These are phyloP conservation scores for Sporothrix protearum DNA, from an alignment of 2,329 filamentous ascomycete species.

Conservation along the genomic window DNA sequence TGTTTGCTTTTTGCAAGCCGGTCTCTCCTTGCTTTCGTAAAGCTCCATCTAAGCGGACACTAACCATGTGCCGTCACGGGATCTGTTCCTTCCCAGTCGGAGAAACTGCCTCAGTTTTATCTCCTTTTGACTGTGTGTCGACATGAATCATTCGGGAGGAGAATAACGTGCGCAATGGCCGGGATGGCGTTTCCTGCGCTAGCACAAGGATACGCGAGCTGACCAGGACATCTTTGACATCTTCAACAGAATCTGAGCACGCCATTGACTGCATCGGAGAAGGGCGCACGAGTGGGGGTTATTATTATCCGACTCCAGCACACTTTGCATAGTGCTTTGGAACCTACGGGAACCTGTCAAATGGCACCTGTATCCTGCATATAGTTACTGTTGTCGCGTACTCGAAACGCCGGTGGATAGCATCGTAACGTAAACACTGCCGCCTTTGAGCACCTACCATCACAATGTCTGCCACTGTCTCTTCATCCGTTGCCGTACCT, in stretches of 20 bases:
- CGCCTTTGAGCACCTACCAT: not conserved
- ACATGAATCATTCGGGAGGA: not conserved
- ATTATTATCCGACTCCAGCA: not conserved
- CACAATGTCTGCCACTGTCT: not conserved
- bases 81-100: not conserved
- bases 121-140: not conserved
- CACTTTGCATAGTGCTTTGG: not conserved
- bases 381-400: not conserved
- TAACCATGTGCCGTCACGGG: not conserved
- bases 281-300: not conserved
- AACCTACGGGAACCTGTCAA: not conserved
- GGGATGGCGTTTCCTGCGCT: not conserved
- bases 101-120: not conserved
- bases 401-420: not conserved
- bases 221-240: too few species aligned
- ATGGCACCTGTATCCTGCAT: not conserved
- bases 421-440: not conserved
- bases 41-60: too few species aligned
- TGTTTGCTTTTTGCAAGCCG: too few species aligned
- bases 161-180: not conserved
- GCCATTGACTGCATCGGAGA: not conserved
- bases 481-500: not conserved
- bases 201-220: not conserved
- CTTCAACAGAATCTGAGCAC: not conserved
- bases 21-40: too few species aligned